Evolutionary conservation across 2,329 filamentous ascomycete species (phyloP), one percentile per base, ranked within the genome.

Genomic region (Tympanopsis confertula): DNA sequence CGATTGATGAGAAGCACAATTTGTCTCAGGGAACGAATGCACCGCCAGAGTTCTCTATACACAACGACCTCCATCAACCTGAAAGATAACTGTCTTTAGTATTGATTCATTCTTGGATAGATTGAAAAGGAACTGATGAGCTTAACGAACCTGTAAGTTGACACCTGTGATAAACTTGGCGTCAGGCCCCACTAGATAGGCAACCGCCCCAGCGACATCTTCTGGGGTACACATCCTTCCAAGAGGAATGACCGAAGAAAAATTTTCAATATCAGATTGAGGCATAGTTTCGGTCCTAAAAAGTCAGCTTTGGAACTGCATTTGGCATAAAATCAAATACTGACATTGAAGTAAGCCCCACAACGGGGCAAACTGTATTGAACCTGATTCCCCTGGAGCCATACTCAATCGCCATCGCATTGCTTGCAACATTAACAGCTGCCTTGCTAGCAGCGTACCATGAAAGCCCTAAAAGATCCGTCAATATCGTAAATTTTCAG

Each of bases 381-480:
- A 28, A 28, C 10, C 24, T 10, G n/a, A 28, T 28, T n/a, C n/a
- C 10, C 24, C n/a, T 28, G 24, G 24, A n/a, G 10, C 24, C 24
- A 28, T 28, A 28, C 24, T 28, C 24, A n/a, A 28, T n/a, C 10
- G 24, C 24, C 24, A 28, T 28, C 24, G 57, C 51, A 54, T 70
- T 70, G 1, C 63, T 66, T 28, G 72, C 74, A 36, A 70, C 79
- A 46, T 69, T 69, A 10, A 80, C 70, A 1, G 78, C 78, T 0
- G 71, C 77, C 52, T 84, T 84, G 32, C 69, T 74, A 1, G 78
- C 74, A 49, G 82, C 82, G 49, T 83, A 83, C 78, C 78, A 83
- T 2, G 78, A 76, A 35, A 83, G 49, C n/a, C n/a, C n/a, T n/a
- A n/a, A n/a, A n/a, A n/a, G n/a, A n/a, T n/a, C n/a, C n/a, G n/a